A percentile compares a stretch with the other conserved stretches of the same genome.
These are phyloP conservation scores for Pleurotus giganteus DNA, from an alignment of 768 basidiomycete genomes.

Conservation along the genomic window DNA sequence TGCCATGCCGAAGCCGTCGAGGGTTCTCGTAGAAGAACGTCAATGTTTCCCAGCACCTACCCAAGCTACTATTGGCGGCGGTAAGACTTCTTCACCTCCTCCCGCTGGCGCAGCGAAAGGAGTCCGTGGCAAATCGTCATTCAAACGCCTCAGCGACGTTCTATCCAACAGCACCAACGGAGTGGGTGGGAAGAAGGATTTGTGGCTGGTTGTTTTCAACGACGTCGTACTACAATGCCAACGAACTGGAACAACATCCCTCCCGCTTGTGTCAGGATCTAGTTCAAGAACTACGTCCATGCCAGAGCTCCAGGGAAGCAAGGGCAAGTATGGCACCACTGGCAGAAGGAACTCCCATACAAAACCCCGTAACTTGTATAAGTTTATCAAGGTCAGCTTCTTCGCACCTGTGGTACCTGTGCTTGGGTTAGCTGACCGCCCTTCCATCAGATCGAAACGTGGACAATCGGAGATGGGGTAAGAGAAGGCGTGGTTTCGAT, in stretches of 20 bases:
- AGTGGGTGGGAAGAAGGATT: constrained; percentile 71
- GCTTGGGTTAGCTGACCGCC: too few relatives aligned
- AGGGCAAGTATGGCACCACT: constrained; percentile 80
- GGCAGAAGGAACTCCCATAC: constrained; percentile 74
- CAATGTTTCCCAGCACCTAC: constrained; percentile 40
- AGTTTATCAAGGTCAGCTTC: constrained; percentile 76
- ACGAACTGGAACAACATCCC: constrained; percentile 82
- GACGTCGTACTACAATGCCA: constrained; percentile 94
- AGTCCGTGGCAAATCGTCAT: constrained; percentile 80
- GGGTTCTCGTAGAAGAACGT: constrained; percentile 84
- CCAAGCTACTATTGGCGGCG: constrained; percentile 21
- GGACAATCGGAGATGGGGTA: constrained; percentile 76
- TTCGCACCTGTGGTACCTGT: too few relatives aligned
- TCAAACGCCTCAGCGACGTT: constrained; percentile 90
- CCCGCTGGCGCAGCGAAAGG: constrained; percentile 49
- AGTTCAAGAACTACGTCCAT: constrained; percentile 72
- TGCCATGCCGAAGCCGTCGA: constrained; percentile 85
- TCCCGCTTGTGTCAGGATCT: constrained; percentile 69
- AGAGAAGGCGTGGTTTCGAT: constrained; percentile 81
- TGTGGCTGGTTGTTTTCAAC: constrained; percentile 95
- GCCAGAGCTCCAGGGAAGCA: constrained; percentile 75
- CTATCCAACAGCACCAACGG: constrained; percentile 55
- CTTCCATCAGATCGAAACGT: constrained; percentile 75
- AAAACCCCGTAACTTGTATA: constrained; percentile 89
- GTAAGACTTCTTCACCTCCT: constrained; percentile 40